Base-by-base conservation (phyloP, 495 filamentous ascomycete species). In the Hypoxylon fuscum region DNA sequence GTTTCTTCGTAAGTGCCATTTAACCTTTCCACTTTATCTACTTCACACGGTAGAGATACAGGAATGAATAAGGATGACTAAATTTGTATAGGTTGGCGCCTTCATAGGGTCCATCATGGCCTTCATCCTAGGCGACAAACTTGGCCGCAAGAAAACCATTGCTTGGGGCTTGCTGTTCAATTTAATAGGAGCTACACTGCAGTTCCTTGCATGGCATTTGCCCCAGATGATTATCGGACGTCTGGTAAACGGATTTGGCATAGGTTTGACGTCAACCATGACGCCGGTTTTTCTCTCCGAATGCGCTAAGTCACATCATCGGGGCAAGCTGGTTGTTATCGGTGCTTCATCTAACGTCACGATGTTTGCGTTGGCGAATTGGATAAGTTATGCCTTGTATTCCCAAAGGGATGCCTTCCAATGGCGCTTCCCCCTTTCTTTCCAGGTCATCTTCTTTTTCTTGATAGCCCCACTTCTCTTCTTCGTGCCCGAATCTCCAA, bases 161-260 rank as follows among this genome's bases (percentile, higher is more conserved):
- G 77, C 85, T 46, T 77, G 84, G 55, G 87, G 87, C 6, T 80
- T 84, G 2, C 50, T 81, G 2, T 80, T 88, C 17, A 84, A 81
- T 68, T 64, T 81, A 8, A 44, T 87, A 1, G 86, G 84, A 7
- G 83, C 80, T 2, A 76, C 79, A 20, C 73, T 85, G 4, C 62
- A 72, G 29, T 71, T 71, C 48, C 49, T 40, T 9, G 42, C 68
- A 0, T 70, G 46, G 41, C 38, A 64, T 47, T 62, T 86, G 40
- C 73, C 79, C 2, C 87, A 87, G 81, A 84, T 87, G 62, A 76
- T 88, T 9, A 73, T 83, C 35, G 86, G 87, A 3, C 80, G 87
- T 9, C 82, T 88, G 20, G 70, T 89, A 0, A 83, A 87, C 3
- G 86, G 87, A n/a, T 84, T 85, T 73, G 87, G 85, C n/a, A 83